These are phyloP conservation scores for Delonix regia DNA, from an alignment of 306 rosid species.

Conservation along the genomic window DNA sequence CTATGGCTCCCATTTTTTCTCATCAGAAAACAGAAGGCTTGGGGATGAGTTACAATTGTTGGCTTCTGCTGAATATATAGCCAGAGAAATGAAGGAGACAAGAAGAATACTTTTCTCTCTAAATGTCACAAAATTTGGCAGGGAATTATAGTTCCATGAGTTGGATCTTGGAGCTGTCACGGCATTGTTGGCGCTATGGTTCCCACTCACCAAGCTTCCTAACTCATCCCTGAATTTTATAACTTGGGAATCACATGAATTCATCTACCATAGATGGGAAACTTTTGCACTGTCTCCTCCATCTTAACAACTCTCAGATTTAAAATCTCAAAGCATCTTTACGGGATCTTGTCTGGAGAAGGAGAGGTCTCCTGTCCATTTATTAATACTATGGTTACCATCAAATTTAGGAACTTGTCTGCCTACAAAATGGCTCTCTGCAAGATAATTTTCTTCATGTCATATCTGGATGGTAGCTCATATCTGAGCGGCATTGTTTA, in stretches of 20 bases:
- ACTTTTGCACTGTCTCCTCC: not conserved
- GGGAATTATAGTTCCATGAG: conserved; percentile 17
- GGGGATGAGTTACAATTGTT: conserved; percentile 25
- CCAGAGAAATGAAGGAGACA: conserved; percentile 20
- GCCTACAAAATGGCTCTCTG: too few species aligned
- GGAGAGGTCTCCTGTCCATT: too few species aligned
- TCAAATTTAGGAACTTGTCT: too few species aligned
- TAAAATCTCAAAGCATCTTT: conserved; percentile 13
- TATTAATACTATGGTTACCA: too few species aligned
- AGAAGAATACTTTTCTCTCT: conserved; percentile 6
- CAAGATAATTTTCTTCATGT: too few species aligned
- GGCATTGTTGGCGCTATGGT: conserved; percentile 26
- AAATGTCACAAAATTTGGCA: conserved; percentile 30
- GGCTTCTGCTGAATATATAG: conserved; percentile 35
- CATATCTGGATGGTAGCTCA: too few species aligned
- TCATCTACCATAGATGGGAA: not conserved
- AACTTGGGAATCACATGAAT: conserved; percentile 33
- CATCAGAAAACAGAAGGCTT: not conserved
- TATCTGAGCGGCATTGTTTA: too few species aligned
- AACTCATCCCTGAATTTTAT: conserved; percentile 8
- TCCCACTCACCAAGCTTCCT: conserved; percentile 40
- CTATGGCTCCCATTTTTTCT: conserved; percentile 41
- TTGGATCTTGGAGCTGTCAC: conserved; percentile 14
- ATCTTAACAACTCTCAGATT: conserved; percentile 28
- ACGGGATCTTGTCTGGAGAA: too few species aligned